phyloP scores from a whole-genome alignment of 495 filamentous ascomycete genomes.

The Parathielavia hyrcaniae region DNA sequence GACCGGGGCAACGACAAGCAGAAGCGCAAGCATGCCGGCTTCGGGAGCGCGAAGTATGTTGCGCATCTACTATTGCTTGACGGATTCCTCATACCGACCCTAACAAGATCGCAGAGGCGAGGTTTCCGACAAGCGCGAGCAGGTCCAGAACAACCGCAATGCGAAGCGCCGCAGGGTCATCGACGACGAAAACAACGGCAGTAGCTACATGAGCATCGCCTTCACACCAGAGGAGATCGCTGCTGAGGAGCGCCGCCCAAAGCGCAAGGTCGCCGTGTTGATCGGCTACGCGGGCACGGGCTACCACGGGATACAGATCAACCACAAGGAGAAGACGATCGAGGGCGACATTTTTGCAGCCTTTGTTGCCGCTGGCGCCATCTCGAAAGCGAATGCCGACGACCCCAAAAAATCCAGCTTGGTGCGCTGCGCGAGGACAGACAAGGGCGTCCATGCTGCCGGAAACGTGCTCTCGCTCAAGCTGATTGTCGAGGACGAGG shows the following conservation, averaged over 20 bases:
- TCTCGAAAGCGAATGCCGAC: slow-evolving; percentile 91
- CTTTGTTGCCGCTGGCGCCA: slow-evolving; percentile 81
- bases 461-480: slow-evolving; percentile 95
- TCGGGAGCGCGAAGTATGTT: slow-evolving; percentile 27
- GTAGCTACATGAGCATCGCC: slow-evolving; percentile 40
- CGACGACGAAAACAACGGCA: slow-evolving; percentile 38
- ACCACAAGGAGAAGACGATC: slow-evolving; percentile 74
- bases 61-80: neutral
- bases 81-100: slow-evolving; percentile 25
- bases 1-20: slow-evolving; percentile 22
- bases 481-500: slow-evolving; percentile 84
- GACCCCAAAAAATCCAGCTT: slow-evolving; percentile 95
- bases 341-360: slow-evolving; percentile 94
- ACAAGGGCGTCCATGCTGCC: slow-evolving; percentile 96
- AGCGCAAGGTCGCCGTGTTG: slow-evolving; percentile 91
- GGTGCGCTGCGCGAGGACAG: slow-evolving; percentile 87
- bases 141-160: slow-evolving; percentile 50
- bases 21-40: slow-evolving; percentile 22
- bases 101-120: slow-evolving; percentile 25
- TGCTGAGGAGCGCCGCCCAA: slow-evolving; percentile 75
- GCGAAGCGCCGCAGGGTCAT: slow-evolving; percentile 49
- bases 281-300: slow-evolving; percentile 95
- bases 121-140: slow-evolving; percentile 53
- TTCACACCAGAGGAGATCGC: slow-evolving; percentile 67
- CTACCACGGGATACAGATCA: slow-evolving; percentile 93